Conservation (phyloP, 306 rosid genomes). For the Ormosia semicastrata region DNA sequence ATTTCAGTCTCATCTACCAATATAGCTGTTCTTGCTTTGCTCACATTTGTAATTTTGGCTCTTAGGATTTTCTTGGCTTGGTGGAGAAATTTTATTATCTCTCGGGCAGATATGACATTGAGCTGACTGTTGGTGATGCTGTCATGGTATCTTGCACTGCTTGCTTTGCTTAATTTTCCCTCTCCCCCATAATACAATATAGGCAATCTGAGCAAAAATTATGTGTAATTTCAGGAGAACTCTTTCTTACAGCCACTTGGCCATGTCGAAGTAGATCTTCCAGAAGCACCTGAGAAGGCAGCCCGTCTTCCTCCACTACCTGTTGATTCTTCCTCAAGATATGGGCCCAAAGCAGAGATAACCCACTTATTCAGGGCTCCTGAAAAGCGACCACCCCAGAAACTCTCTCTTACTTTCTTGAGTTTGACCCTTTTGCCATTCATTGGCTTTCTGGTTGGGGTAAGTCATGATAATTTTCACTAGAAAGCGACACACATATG, state of each 20-base stretch:
- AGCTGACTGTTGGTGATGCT: slow-evolving; percentile 89
- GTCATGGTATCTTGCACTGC: slow-evolving; percentile 69
- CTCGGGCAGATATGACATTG: slow-evolving; percentile 85
- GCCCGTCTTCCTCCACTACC: slow-evolving; percentile 72
- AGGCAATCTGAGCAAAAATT: slow-evolving; percentile 23
- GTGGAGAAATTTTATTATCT: slow-evolving; percentile 92
- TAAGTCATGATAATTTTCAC: slow-evolving; percentile 43
- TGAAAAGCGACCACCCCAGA: slow-evolving; percentile 82
- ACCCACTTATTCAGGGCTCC: slow-evolving; percentile 85
- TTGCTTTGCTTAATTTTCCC: neutral
- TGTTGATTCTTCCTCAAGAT: slow-evolving; percentile 73
- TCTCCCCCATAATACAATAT: neutral
- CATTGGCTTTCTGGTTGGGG: slow-evolving; percentile 85
- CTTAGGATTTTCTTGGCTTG: slow-evolving; percentile 88
- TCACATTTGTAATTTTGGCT: slow-evolving; percentile 30
- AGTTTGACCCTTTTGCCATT: slow-evolving; percentile 72
- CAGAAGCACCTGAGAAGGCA: slow-evolving; percentile 93
- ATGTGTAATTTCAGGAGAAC: slow-evolving; percentile 70
- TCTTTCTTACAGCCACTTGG: slow-evolving; percentile 78
- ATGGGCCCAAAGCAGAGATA: slow-evolving; percentile 87
- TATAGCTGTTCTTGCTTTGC: slow-evolving; percentile 19
- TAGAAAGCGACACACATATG: neutral
- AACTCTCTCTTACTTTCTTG: slow-evolving; percentile 86
- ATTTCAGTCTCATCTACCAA: slow-evolving; percentile 6
- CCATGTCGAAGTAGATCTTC: slow-evolving; percentile 84